Base-by-base conservation (phyloP, 1,284 basidiomycete species). In the Caloboletus firmus region DNA sequence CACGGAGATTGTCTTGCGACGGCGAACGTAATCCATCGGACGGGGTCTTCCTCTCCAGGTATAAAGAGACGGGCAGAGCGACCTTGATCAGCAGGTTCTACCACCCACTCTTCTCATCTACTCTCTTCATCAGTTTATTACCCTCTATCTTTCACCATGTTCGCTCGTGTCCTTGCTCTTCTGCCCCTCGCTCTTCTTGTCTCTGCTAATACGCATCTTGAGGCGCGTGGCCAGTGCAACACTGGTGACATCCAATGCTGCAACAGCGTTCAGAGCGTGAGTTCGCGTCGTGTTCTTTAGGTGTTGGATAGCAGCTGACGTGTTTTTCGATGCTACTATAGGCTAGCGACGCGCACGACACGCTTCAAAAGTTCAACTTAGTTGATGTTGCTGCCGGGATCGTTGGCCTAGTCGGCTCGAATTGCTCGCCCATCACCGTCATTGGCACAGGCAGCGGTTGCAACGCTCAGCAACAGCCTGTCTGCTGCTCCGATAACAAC, bases 101-200 rank as follows among this genome's bases (percentile, higher is more conserved):
- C 4, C 17, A 32, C 15, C 32, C 37, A 32, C 26, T 24, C 1
- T n/a, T 45, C 41, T 54, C 32, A 24, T 41, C 8, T 34, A 5
- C n/a, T 44, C 10, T 39, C 28, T 22, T 24, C 22, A 36, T 31
- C 18, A 0, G 4, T 26, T n/a, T 10, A 12, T 28, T 30, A 1
- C 11, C 22, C n/a, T 45, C 26, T 43, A 4, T 15, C 30, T n/a
- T 3, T 40, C 26, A 30, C 7, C 11, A 64, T 64, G 63, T 61
- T 67, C n/a, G 31, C 61, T 40, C 55, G 55, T 2, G n/a, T 67
- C 39, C 8, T 67, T 4, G 58, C 63, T 46, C 45, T 67, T n/a
- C 31, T 67, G 1, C 65, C 63, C 6, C 37, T 64, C 3, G 62
- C 44, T 37, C 39, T 64, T 17, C 24, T 60, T 7, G 60, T 4